Evolutionary conservation across 2,329 filamentous ascomycete genomes (phyloP), one percentile per base, ranked within the genome.

Genomic region (Thelonectria olida): DNA sequence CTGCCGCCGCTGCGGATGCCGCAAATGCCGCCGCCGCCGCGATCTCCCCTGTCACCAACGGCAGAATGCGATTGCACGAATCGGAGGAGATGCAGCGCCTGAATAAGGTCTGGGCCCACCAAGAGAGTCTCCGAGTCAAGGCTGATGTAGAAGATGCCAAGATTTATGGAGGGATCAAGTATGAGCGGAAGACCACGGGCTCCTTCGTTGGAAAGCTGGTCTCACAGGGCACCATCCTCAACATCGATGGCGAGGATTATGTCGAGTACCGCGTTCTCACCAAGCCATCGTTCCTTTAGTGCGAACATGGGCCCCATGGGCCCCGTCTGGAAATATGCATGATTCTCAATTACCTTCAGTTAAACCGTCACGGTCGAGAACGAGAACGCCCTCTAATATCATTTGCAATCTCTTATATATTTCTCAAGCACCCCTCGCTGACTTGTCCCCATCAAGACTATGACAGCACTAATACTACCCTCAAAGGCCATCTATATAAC

Each of bases 221-320:
- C 27, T 87, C 85, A 47, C 82, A 86, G 61, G 85, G 87, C 5
- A 83, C 82, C 10, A 86, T 90, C 20, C 82, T 90, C 67, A 88
- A 79, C 48, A 90, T 90, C 61, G 86, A 90, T 60, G 88, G 87
- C 20, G 87, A 90, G 71, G 88, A 90, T 64, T 90, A 87, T 62
- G 86, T 90, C 34, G 88, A 90, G 72, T 90, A 90, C 65, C 82
- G 87, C 2, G 85, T 90, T 1, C 80, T 90, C 25, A 88, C 85
- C 1, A 89, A 88, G 75, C 86, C 86, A 0, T 84, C 81, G 0
- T 89, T 89, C 69, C 89, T 87, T 65, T 88, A 73, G 70, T 36
- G 22, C n/a, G n/a, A n/a, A n/a, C n/a, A n/a, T n/a, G n/a, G n/a
- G n/a, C n/a, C n/a, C n/a, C n/a, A n/a, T n/a, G n/a, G n/a, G n/a